A percentile compares a stretch with the other conserved stretches of the same genome.
phyloP scores from a whole-genome alignment of 2,329 filamentous ascomycete species.

The Colletotrichum gigasporum region DNA sequence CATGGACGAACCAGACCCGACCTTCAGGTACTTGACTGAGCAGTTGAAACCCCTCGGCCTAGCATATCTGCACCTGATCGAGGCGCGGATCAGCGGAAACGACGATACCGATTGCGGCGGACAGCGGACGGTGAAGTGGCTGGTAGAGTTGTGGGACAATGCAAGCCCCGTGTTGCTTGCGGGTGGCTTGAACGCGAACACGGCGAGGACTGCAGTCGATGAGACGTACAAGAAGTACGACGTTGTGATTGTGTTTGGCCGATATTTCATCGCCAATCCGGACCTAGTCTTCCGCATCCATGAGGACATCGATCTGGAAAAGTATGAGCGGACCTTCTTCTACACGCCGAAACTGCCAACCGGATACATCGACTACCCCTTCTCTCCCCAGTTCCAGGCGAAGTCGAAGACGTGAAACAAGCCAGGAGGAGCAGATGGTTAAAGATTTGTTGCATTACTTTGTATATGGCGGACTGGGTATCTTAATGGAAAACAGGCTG shows the following conservation, averaged over 20 bases:
- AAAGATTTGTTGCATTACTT: not conserved
- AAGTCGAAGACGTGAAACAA: not conserved
- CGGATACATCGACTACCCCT: constrained; percentile 37
- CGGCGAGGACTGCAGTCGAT: constrained; percentile 36
- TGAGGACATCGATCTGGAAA: constrained; percentile 36
- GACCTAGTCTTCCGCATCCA: constrained; percentile 43
- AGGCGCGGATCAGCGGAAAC: constrained; percentile 58
- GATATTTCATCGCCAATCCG: constrained; percentile 47
- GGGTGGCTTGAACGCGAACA: constrained; percentile 40
- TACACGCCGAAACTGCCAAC: constrained; percentile 37
- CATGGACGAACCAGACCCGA: constrained; percentile 66
- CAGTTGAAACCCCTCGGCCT: constrained; percentile 61
- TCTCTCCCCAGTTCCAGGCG: constrained; percentile 36
- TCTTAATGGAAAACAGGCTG: not conserved
- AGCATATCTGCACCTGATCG: constrained; percentile 68
- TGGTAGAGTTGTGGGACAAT: constrained; percentile 44
- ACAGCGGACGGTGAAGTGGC: constrained; percentile 32
- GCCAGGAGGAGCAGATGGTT: not conserved
- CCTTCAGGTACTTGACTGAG: constrained; percentile 65
- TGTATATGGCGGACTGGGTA: not conserved
- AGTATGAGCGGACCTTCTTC: constrained; percentile 41
- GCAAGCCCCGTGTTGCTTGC: constrained; percentile 42
- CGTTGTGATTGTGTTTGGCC: constrained; percentile 41
- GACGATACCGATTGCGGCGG: constrained; percentile 45
- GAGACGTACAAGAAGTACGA: constrained; percentile 38